These are phyloP conservation scores for Amyloporia xantha DNA, from an alignment of 768 basidiomycete species.

Conservation along the genomic window DNA sequence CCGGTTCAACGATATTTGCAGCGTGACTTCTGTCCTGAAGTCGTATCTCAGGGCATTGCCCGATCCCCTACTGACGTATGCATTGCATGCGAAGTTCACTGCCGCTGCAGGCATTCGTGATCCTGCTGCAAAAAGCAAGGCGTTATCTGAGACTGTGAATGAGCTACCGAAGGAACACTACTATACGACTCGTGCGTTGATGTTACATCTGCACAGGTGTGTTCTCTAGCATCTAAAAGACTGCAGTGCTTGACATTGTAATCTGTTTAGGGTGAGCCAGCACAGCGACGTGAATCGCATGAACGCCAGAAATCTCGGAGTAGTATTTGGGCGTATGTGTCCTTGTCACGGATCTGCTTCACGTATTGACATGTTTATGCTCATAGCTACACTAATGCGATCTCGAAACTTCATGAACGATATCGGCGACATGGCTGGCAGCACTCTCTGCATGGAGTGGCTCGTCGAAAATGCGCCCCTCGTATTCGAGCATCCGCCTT, in stretches of 20 bases:
- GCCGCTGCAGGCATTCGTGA: conserved; percentile 68
- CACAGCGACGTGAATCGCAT: conserved; percentile 77
- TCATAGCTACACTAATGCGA: conserved; percentile 85
- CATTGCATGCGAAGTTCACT: conserved; percentile 88
- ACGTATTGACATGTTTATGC: background rate
- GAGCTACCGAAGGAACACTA: conserved; percentile 86
- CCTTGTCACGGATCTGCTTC: conserved; percentile 5
- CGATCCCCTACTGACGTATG: conserved; percentile 83
- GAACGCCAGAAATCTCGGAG: conserved; percentile 91
- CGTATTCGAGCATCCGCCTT: conserved; percentile 32
- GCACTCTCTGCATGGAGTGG: conserved; percentile 91
- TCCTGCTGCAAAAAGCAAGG: conserved; percentile 44
- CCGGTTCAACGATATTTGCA: conserved; percentile 95
- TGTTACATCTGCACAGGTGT: conserved; percentile 85
- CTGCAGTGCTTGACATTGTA: background rate
- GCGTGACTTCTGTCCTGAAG: conserved; percentile 94
- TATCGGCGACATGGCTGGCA: conserved; percentile 97
- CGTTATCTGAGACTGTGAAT: conserved; percentile 61
- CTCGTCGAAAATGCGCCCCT: conserved; percentile 80
- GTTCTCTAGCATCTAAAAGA: no score
- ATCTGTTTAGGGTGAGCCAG: conserved; percentile 53
- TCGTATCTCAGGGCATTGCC: conserved; percentile 93
- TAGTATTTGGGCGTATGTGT: conserved; percentile 92
- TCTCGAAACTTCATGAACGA: conserved; percentile 82
- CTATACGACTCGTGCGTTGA: conserved; percentile 70